These are phyloP conservation scores for Obelidium mucronatum DNA, from an alignment of 192 early-diverging fungal species.

Conservation along the genomic window DNA sequence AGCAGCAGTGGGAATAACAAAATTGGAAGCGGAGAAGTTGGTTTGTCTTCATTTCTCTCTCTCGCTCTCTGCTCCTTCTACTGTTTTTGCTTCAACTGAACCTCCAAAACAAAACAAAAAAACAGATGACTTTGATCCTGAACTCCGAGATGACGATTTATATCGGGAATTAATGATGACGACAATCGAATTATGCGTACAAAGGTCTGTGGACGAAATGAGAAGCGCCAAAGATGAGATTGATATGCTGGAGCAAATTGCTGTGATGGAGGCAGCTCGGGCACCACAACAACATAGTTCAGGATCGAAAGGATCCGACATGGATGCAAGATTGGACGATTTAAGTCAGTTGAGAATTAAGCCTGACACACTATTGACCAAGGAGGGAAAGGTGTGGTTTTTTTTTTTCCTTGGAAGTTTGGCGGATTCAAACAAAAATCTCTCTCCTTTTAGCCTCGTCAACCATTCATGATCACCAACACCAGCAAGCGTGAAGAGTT, in stretches of 20 bases:
- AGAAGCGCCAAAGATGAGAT: conserved; percentile 78
- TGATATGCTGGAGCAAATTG: conserved; percentile 78
- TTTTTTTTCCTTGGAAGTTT: neutral
- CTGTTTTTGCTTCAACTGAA: neutral
- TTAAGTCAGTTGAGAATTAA: neutral
- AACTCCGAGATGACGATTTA: conserved; percentile 70
- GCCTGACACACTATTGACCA: conserved; percentile 21
- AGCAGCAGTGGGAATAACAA: neutral
- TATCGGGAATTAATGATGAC: conserved; percentile 77
- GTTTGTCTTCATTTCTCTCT: neutral
- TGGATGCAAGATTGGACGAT: conserved; percentile 37
- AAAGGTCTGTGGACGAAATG: conserved; percentile 75
- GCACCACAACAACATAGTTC: neutral
- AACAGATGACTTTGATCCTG: conserved; percentile 54
- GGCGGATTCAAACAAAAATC: neutral
- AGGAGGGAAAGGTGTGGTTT: conserved; percentile 24
- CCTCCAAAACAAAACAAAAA: neutral
- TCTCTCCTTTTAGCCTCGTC: conserved; percentile 49
- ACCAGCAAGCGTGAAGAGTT: conserved; percentile 66
- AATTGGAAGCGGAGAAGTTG: neutral
- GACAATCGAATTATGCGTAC: conserved; percentile 75
- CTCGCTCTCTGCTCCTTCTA: neutral
- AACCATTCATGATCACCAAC: conserved; percentile 87
- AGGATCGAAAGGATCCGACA: conserved; percentile 36
- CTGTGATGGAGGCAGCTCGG: conserved; percentile 50